Percentiles rank a stretch among this genome's conserved stretches.
phyloP scores from a whole-genome alignment of 805 yeast genomes.

The Lachancea sp. region DNA sequence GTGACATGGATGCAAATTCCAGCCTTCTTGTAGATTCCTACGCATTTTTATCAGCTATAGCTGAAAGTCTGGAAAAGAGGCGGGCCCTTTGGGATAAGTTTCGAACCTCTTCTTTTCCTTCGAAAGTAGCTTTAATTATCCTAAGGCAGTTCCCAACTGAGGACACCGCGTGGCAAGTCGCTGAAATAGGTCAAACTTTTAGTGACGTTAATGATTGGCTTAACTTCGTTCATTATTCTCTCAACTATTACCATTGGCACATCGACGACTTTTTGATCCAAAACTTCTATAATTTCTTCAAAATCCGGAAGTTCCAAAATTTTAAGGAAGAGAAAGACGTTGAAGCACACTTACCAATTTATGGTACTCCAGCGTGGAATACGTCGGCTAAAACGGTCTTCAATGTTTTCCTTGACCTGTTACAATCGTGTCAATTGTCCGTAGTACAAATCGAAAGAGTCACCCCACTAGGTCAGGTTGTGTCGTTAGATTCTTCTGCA shows the following conservation, averaged over 20 bases:
- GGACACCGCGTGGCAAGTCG: constrained; percentile 19
- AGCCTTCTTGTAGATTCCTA: constrained; percentile 18
- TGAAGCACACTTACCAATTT: constrained; percentile 3
- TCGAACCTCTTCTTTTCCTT: constrained; percentile 12
- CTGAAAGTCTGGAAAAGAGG: constrained; percentile 8
- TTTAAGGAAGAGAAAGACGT: constrained; percentile 20
- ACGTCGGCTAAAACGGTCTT: constrained; percentile 15
- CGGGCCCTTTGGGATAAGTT: constrained; percentile 22
- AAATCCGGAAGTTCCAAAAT: constrained; percentile 24
- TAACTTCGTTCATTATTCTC: constrained; percentile 16
- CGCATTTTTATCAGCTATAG: constrained; percentile 17
- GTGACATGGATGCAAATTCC: constrained; percentile 3
- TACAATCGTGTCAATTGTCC: constrained; percentile 12
- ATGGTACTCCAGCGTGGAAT: constrained; percentile 5
- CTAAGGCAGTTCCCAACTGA: constrained; percentile 19
- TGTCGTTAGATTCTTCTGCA: constrained; percentile 14
- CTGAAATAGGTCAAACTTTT: constrained; percentile 14
- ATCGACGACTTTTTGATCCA: constrained; percentile 47
- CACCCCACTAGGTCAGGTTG: constrained; percentile 27
- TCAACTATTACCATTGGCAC: constrained; percentile 29
- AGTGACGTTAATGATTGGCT: constrained; percentile 13
- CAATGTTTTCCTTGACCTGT: constrained; percentile 20
- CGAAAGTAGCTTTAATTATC: constrained; percentile 16
- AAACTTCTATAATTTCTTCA: constrained; percentile 21
- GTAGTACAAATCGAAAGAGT: constrained; percentile 21